Evolutionary conservation across 805 yeast species (phyloP).

Genomic region (Ogataea chonburiensis): DNA sequence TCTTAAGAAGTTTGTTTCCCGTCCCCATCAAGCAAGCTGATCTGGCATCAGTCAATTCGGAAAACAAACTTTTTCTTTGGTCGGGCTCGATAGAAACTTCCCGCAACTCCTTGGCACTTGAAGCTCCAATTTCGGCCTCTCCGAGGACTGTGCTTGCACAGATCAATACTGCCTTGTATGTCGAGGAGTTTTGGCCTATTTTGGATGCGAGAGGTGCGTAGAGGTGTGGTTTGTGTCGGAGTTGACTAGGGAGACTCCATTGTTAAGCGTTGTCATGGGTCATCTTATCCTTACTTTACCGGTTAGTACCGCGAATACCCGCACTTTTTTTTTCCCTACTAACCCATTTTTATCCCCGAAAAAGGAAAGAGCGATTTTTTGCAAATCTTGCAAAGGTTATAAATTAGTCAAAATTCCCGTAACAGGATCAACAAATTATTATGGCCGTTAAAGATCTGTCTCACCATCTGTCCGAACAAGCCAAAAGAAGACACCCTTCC

Average conservation of each 20-base stretch:
- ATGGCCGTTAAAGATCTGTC: slow-evolving; percentile 64
- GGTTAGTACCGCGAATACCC: slow-evolving; percentile 12
- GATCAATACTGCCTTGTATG: slow-evolving; percentile 22
- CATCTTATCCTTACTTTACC: slow-evolving; percentile 9
- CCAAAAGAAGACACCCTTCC: slow-evolving; percentile 72
- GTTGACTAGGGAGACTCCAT: neutral
- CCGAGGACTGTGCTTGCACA: slow-evolving; percentile 12
- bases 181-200: slow-evolving; percentile 11
- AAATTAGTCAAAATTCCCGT: slow-evolving; percentile 2
- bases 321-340: slow-evolving; percentile 1
- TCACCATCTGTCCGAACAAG: slow-evolving; percentile 75
- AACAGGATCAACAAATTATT: too few species aligned
- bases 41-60: slow-evolving; percentile 2
- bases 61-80: slow-evolving; percentile 17
- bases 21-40: slow-evolving; percentile 2
- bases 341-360: neutral
- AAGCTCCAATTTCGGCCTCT: too few species aligned
- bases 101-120: too few species aligned
- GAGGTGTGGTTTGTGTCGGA: neutral
- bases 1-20: slow-evolving; percentile 8
- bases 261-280: slow-evolving; percentile 6
- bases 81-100: too few species aligned
- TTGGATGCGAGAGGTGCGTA: neutral
- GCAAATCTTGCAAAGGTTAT: neutral
- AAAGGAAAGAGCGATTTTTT: neutral